Conservation (phyloP, 2,329 filamentous ascomycete species). For the Teratosphaeria gauchensis region DNA sequence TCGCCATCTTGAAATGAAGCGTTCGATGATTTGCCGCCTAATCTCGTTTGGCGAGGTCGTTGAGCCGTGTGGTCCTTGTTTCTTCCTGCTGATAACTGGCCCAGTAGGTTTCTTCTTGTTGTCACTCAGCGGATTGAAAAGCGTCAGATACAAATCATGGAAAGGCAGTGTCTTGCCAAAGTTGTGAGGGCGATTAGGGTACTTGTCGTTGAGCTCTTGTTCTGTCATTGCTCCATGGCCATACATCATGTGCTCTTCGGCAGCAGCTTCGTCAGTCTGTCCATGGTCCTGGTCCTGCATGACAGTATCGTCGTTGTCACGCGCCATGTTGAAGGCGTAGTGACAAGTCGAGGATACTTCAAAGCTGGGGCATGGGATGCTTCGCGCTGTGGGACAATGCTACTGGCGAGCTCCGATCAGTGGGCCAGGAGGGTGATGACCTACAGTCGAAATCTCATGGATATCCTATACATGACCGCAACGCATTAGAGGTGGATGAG, state of each 20-base stretch:
- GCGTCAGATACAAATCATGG: conserved; percentile 61
- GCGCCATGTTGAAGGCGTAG: conserved; percentile 18
- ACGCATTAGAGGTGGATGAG: background rate
- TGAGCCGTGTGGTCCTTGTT: conserved; percentile 50
- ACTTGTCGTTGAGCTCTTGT: conserved; percentile 47
- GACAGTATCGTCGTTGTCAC: conserved; percentile 16
- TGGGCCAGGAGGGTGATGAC: background rate
- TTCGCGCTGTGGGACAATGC: too few species aligned
- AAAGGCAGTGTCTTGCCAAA: conserved; percentile 71
- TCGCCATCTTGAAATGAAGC: conserved; percentile 81
- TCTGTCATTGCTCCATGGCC: conserved; percentile 33
- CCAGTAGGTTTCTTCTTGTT: conserved; percentile 64
- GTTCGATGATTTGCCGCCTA: conserved; percentile 68
- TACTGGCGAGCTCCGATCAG: background rate
- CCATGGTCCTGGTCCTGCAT: conserved; percentile 23
- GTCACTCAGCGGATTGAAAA: conserved; percentile 75
- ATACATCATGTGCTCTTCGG: conserved; percentile 43
- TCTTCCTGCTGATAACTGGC: conserved; percentile 44
- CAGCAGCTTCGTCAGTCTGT: conserved; percentile 26
- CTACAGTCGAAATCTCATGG: background rate
- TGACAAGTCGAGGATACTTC: background rate
- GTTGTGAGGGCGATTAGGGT: conserved; percentile 74
- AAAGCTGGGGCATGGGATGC: too few species aligned
- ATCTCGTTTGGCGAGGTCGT: conserved; percentile 57
- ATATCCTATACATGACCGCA: background rate